Evolutionary conservation across 495 filamentous ascomycete genomes (phyloP).

Genomic region (Talaromyces thailandensis): DNA sequence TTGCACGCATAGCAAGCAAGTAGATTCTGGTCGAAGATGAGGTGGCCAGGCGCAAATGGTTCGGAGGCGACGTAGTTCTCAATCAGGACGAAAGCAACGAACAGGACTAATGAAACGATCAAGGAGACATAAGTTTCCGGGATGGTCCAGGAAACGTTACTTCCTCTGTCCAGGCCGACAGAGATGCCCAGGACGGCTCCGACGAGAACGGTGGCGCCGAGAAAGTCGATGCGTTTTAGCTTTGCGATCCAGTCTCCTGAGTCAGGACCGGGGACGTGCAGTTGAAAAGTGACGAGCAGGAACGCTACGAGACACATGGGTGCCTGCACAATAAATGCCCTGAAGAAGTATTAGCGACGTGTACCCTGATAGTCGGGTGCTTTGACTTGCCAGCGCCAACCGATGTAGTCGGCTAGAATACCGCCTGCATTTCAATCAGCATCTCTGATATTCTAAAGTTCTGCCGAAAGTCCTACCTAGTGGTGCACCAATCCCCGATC

Average conservation of each 20-base stretch:
- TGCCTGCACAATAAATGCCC: conserved; percentile 64
- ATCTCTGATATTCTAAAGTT: background rate
- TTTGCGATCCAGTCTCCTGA: conserved; percentile 52
- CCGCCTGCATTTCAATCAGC: conserved; percentile 34
- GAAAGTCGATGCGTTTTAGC: conserved; percentile 68
- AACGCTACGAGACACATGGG: conserved; percentile 64
- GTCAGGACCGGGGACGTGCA: conserved; percentile 52
- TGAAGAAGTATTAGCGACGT: conserved; percentile 17
- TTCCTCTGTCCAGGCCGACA: conserved; percentile 68
- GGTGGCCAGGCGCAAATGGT: conserved; percentile 72
- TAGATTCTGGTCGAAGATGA: conserved; percentile 64
- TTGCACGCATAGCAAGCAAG: conserved; percentile 64
- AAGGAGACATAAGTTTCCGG: conserved; percentile 52
- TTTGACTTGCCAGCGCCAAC: conserved; percentile 67
- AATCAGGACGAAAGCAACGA: conserved; percentile 59
- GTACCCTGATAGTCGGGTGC: background rate
- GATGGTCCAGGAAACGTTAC: conserved; percentile 61
- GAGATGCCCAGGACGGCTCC: conserved; percentile 63
- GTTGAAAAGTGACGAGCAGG: conserved; percentile 48
- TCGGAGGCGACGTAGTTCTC: conserved; percentile 64
- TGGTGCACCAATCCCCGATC: conserved; percentile 62
- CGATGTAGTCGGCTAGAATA: conserved; percentile 62
- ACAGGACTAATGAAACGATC: conserved; percentile 47
- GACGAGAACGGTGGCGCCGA: conserved; percentile 64
- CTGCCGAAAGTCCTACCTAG: conserved; percentile 35